Percentiles rank a stretch among this genome's conserved stretches.
Evolutionary conservation across 495 filamentous ascomycete genomes (phyloP).

Genomic region (Lophiostoma macrostomum): DNA sequence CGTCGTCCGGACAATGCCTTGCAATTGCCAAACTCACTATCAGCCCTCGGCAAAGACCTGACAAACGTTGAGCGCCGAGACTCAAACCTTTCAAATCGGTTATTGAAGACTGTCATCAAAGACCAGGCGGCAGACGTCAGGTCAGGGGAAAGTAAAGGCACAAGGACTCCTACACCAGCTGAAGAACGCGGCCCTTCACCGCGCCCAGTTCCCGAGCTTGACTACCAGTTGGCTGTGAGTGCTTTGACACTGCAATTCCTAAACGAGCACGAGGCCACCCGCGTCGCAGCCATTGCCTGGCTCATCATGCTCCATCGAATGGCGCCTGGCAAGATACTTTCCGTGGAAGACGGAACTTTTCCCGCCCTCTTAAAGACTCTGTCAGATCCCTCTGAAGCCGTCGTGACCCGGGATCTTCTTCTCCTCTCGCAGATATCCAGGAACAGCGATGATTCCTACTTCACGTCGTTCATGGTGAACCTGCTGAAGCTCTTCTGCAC

Average conservation of each 20-base stretch:
- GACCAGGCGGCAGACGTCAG: constrained; percentile 37
- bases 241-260: constrained; percentile 91
- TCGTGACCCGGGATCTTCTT: constrained; percentile 93
- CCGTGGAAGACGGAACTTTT: constrained; percentile 96
- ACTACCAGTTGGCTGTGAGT: constrained; percentile 95
- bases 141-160: constrained; percentile 43
- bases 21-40: constrained; percentile 38
- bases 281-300: constrained; percentile 92
- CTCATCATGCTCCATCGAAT: constrained; percentile 96
- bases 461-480: constrained; percentile 97
- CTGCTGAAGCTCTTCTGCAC: constrained; percentile 93
- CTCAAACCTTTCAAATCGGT: constrained; percentile 31
- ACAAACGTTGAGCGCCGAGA: constrained; percentile 48
- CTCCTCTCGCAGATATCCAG: constrained; percentile 92
- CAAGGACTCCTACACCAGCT: constrained; percentile 33
- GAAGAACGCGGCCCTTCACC: constrained; percentile 35
- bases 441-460: constrained; percentile 96
- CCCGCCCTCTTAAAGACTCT: constrained; percentile 94
- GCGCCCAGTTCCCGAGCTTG: constrained; percentile 66
- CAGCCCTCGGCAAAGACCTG: constrained; percentile 50
- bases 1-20: constrained; percentile 45
- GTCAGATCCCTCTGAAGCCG: constrained; percentile 90
- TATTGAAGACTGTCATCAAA: constrained; percentile 21
- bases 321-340: constrained; percentile 80
- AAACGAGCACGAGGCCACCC: constrained; percentile 93